These are phyloP conservation scores for Casuarina cunninghamiana DNA, from an alignment of 306 rosid species.

Conservation along the genomic window DNA sequence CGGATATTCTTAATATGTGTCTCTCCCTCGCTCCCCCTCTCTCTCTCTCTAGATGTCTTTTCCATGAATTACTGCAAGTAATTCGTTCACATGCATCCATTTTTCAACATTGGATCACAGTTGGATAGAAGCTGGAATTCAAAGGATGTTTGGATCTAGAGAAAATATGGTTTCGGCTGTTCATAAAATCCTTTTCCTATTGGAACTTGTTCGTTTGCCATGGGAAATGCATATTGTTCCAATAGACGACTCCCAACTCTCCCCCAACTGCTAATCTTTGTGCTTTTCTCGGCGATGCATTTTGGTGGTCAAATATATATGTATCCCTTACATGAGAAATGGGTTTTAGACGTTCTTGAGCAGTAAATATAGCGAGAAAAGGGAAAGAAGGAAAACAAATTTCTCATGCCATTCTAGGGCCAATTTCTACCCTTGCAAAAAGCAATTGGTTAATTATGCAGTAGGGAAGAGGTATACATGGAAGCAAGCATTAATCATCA, in stretches of 20 bases:
- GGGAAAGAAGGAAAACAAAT: too few relatives aligned
- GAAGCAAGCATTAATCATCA: neutral
- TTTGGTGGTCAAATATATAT: neutral
- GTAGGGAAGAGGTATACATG: neutral
- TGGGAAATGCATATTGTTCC: neutral
- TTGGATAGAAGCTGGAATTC: neutral
- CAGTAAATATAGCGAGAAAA: neutral
- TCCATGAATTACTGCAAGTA: neutral
- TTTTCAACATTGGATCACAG: neutral
- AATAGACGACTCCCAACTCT: neutral
- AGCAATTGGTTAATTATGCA: neutral
- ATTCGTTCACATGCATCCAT: neutral
- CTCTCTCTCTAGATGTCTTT: neutral
- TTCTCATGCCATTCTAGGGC: neutral
- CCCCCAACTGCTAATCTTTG: neutral
- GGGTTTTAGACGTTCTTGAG: conserved; percentile 1
- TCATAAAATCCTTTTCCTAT: neutral
- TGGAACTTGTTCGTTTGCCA: too few relatives aligned
- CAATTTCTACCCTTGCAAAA: neutral
- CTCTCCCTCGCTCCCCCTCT: neutral
- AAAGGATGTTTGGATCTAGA: neutral
- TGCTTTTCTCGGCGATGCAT: neutral
- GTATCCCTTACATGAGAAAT: neutral
- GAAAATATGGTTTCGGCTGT: neutral
- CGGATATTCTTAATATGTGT: neutral